Evolutionary conservation across 2,329 filamentous ascomycete species (phyloP).

Genomic region (Cercospora citrullina): DNA sequence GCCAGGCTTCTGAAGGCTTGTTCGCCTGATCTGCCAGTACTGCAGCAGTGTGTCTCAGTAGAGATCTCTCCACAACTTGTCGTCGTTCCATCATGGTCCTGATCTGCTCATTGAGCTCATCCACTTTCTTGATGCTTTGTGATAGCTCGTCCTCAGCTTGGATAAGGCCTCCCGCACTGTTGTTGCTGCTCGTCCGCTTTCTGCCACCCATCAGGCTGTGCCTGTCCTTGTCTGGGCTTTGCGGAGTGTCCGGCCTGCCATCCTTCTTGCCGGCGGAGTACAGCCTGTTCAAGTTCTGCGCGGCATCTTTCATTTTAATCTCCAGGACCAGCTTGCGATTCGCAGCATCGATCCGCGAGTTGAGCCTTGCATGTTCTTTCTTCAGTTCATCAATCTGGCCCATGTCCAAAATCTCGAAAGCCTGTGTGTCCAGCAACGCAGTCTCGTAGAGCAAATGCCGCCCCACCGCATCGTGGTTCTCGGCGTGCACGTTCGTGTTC

Average conservation of each 20-base stretch:
- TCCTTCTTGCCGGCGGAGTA: slow-evolving; percentile 59
- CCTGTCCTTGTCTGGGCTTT: slow-evolving; percentile 53
- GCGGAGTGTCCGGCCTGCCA: slow-evolving; percentile 45
- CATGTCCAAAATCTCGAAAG: slow-evolving; percentile 81
- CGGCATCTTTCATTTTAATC: slow-evolving; percentile 90
- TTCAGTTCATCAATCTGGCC: slow-evolving; percentile 91
- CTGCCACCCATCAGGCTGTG: slow-evolving; percentile 46
- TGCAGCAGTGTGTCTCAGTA: slow-evolving; percentile 88
- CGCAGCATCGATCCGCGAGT: slow-evolving; percentile 76
- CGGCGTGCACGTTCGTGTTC: slow-evolving; percentile 34
- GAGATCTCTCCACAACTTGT: slow-evolving; percentile 70
- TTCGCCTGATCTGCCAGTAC: slow-evolving; percentile 76
- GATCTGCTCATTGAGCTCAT: slow-evolving; percentile 78
- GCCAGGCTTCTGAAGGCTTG: slow-evolving; percentile 16
- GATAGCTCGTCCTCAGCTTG: slow-evolving; percentile 73
- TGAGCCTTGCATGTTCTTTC: slow-evolving; percentile 74
- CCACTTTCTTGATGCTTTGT: slow-evolving; percentile 75
- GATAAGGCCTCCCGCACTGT: slow-evolving; percentile 46
- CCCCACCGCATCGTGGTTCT: slow-evolving; percentile 61
- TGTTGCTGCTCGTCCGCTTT: slow-evolving; percentile 40
- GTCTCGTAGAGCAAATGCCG: slow-evolving; percentile 93
- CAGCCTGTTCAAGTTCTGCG: slow-evolving; percentile 78
- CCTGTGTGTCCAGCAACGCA: slow-evolving; percentile 81
- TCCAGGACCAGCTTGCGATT: slow-evolving; percentile 84
- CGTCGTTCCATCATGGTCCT: slow-evolving; percentile 75